Base-by-base conservation (phyloP, 176 grass and related monocot genomes). In the Aegilops bicornis region DNA sequence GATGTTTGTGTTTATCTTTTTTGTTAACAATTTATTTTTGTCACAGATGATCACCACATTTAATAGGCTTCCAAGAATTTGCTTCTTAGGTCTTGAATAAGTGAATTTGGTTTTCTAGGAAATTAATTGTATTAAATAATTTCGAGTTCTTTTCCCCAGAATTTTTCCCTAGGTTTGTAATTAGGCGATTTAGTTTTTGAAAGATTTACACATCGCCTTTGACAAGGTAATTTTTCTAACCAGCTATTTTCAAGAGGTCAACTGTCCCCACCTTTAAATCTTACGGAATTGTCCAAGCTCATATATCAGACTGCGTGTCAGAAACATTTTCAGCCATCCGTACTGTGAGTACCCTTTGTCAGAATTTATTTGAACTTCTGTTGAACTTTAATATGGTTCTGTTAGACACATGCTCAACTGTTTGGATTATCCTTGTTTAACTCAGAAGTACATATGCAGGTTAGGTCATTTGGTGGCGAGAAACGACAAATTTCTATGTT, bases 221-320 rank as follows among this genome's bases (percentile, higher is more conserved):
- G 25, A 79, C 58, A 84, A 17, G 17, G 2, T 59, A 83, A 13
- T 82, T 87, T 69, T 85, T 79, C 76, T 70, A 39, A 88, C 87
- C 90, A 98, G 96, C 96, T 88, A 77, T 98, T 89, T 98, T 98
- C 84, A 98, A 98, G 91, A 92, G 96, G 82, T 98, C 96, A 67
- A 94, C 91, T 86, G 86, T 98, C 84, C 96, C 96, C 19, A 93
- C 88, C 54, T 98, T 95, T 80, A 88, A 94, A 92, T 95, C 88
- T 35, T 92, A 98, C 63, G 93, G 89, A 91, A 94, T 89, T 20
- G 88, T 90, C 73, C 93, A 98, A 95, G 96, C 91, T 77, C 89
- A 33, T 45, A 95, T 98, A 91, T 93, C 96, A 91, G 96, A 98
- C 82, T 95, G 88, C 74, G 93, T 86, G 79, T 89, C 86, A 76